Percentiles rank a stretch among this genome's conserved stretches.
These are phyloP conservation scores for Paracoccidioides lutzii DNA, from an alignment of 2,329 filamentous ascomycete species.

Conservation along the genomic window DNA sequence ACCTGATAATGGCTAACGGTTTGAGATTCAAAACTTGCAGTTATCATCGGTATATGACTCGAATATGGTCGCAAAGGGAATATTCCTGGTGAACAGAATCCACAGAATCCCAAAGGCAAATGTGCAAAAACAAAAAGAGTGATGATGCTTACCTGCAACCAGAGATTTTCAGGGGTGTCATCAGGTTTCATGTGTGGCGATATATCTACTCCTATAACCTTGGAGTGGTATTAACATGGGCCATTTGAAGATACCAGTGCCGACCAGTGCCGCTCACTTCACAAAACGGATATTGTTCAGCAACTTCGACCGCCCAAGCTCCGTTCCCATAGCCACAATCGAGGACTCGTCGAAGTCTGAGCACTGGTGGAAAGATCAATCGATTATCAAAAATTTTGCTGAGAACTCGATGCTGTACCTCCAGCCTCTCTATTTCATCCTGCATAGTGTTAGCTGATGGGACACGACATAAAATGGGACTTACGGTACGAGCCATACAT, in stretches of 20 bases:
- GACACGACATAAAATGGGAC: neutral
- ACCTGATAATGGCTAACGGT: no score
- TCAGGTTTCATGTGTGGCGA: constrained; percentile 57
- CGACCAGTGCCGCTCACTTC: constrained; percentile 38
- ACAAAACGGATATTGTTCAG: constrained; percentile 49
- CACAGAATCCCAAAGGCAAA: neutral
- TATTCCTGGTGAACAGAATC: neutral
- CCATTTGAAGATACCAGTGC: neutral
- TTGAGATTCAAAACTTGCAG: no score
- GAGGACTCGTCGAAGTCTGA: constrained; percentile 45
- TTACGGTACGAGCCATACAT: constrained; percentile 38
- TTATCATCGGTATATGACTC: neutral
- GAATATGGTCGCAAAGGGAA: neutral
- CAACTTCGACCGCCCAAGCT: constrained; percentile 57
- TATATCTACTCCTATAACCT: constrained; percentile 62
- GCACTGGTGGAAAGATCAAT: constrained; percentile 57
- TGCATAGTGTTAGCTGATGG: constrained; percentile 22
- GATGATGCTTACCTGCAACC: constrained; percentile 43
- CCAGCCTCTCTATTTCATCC: constrained; percentile 56
- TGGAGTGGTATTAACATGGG: constrained; percentile 1
- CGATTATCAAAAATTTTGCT: constrained; percentile 52
- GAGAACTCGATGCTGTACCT: constrained; percentile 51
- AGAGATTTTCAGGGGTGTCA: constrained; percentile 51
- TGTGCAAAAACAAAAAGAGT: neutral
- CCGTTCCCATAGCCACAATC: constrained; percentile 64